Percentiles rank a stretch among this genome's conserved stretches.
phyloP scores from a whole-genome alignment of 257 asterid species.

The Ilex aquifolium region DNA sequence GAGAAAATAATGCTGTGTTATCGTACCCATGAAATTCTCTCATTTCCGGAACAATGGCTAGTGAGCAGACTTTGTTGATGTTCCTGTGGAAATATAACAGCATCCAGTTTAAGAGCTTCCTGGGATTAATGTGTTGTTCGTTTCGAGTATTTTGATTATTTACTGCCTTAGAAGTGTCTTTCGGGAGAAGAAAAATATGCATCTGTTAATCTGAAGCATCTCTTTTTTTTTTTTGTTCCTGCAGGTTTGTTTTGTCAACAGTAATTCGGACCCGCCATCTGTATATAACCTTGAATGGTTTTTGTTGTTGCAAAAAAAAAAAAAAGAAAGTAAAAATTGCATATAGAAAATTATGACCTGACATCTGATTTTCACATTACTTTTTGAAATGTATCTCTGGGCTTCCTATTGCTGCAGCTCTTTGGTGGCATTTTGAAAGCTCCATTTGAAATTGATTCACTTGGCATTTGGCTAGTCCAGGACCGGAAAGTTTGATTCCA shows the following conservation, averaged over 20 bases:
- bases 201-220: slow-evolving; percentile 48
- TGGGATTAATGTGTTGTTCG: not conserved
- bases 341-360: too few relatives aligned
- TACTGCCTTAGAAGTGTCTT: slow-evolving; percentile 5
- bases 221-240: slow-evolving; percentile 63
- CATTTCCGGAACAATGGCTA: slow-evolving; percentile 16
- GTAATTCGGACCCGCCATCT: slow-evolving; percentile 47
- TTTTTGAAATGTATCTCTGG: not conserved
- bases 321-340: too few relatives aligned
- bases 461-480: not conserved
- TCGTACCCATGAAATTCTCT: slow-evolving; percentile 27
- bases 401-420: not conserved
- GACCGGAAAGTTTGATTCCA: too few relatives aligned
- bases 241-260: slow-evolving; percentile 81
- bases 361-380: too few relatives aligned
- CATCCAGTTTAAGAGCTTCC: slow-evolving; percentile 4
- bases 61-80: slow-evolving; percentile 18
- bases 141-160: not conserved
- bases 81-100: slow-evolving; percentile 9
- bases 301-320: slow-evolving; percentile 5
- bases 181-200: not conserved
- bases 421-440: slow-evolving; percentile 13
- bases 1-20: slow-evolving; percentile 11
- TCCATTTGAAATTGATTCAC: not conserved
- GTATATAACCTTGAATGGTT: slow-evolving; percentile 38